phyloP scores from a whole-genome alignment of 2,329 filamentous ascomycete species.

The Scytalidium sp. region DNA sequence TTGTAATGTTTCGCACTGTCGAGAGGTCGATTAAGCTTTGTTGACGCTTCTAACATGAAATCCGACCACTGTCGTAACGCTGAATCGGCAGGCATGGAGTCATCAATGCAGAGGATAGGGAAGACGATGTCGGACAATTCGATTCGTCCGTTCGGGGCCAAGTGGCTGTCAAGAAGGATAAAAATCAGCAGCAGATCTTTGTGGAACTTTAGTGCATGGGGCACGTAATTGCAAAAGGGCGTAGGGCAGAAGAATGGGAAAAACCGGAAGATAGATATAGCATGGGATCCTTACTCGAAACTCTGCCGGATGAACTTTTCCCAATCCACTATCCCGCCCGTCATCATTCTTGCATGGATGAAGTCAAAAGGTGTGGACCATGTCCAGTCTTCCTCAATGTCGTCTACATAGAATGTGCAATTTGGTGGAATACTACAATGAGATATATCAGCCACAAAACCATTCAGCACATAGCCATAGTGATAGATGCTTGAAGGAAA shows the following conservation, averaged over 20 bases:
- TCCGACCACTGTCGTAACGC: slow-evolving; percentile 9
- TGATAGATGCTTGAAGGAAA: too few species aligned
- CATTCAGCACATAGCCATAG: too few species aligned
- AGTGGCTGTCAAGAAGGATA: background rate
- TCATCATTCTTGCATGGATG: slow-evolving; percentile 40
- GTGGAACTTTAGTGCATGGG: slow-evolving; percentile 68
- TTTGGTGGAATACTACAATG: slow-evolving; percentile 40
- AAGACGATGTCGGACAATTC: slow-evolving; percentile 28
- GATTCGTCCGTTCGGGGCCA: slow-evolving; percentile 28
- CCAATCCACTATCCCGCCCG: slow-evolving; percentile 1
- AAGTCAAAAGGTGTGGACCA: slow-evolving; percentile 44
- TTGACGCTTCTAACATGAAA: slow-evolving; percentile 27
- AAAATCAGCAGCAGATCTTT: background rate
- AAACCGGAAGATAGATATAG: background rate
- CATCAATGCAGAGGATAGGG: slow-evolving; percentile 32
- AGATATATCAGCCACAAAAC: background rate
- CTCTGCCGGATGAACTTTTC: slow-evolving; percentile 3
- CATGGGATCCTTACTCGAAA: slow-evolving; percentile 2
- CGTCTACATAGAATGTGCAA: slow-evolving; percentile 47
- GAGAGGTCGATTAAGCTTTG: slow-evolving; percentile 25
- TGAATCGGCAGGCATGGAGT: slow-evolving; percentile 7
- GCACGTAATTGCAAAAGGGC: slow-evolving; percentile 32
- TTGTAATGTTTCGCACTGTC: slow-evolving; percentile 21
- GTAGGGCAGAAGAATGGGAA: background rate
- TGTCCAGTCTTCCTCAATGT: slow-evolving; percentile 47